Evolutionary conservation across 805 yeast species (phyloP).

Genomic region (Starmerella stigmatis): DNA sequence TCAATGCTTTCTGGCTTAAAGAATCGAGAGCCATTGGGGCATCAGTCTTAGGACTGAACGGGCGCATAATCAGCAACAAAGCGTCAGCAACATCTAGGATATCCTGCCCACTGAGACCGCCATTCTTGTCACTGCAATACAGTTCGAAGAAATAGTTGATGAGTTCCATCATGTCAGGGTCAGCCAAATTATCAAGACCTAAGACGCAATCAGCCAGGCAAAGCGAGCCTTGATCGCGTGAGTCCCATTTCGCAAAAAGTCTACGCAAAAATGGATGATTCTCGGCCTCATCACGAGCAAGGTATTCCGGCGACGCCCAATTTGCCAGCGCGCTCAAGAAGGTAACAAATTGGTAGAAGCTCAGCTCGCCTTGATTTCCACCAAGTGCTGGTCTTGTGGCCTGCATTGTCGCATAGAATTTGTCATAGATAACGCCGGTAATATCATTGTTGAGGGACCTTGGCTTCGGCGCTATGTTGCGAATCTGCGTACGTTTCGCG

Average conservation of each 20-base stretch:
- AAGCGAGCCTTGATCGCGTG: slow-evolving; percentile 41
- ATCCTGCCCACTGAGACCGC: slow-evolving; percentile 53
- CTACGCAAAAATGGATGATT: slow-evolving; percentile 44
- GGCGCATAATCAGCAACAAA: slow-evolving; percentile 65
- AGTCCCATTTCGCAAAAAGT: slow-evolving; percentile 63
- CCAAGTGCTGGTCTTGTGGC: slow-evolving; percentile 44
- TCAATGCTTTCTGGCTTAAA: slow-evolving; percentile 42
- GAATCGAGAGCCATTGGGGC: slow-evolving; percentile 40
- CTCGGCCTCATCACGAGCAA: slow-evolving; percentile 23
- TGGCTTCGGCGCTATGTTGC: slow-evolving; percentile 65
- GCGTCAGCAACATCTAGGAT: slow-evolving; percentile 83
- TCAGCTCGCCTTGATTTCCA: slow-evolving; percentile 51
- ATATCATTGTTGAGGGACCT: slow-evolving; percentile 48
- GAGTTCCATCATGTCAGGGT: slow-evolving; percentile 64
- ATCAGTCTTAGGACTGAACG: slow-evolving; percentile 65
- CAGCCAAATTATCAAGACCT: slow-evolving; percentile 62
- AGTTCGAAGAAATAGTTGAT: slow-evolving; percentile 70
- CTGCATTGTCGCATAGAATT: slow-evolving; percentile 67
- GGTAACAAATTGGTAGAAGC: slow-evolving; percentile 53
- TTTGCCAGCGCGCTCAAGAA: slow-evolving; percentile 74
- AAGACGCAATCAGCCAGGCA: slow-evolving; percentile 57
- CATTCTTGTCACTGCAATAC: slow-evolving; percentile 32
- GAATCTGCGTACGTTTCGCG: slow-evolving; percentile 81
- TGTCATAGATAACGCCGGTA: slow-evolving; percentile 66
- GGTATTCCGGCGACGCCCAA: slow-evolving; percentile 42